A percentile compares a stretch with the other conserved stretches of the same genome.
phyloP scores from a whole-genome alignment of 805 yeast genomes.

The Saccharomycopsis synnaedendra region DNA sequence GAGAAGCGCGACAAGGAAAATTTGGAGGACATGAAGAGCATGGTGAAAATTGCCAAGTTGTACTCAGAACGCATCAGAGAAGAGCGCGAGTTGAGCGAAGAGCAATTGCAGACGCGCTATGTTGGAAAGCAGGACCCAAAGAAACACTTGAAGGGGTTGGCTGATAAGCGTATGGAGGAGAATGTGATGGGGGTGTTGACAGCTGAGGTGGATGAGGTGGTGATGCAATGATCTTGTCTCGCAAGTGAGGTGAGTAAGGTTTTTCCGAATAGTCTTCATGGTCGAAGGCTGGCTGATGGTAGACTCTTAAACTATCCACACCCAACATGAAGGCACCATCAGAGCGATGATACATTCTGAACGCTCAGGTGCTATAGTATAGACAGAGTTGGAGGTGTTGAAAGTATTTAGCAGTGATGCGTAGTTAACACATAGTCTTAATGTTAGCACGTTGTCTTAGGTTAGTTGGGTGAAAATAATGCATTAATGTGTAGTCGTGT shows the following conservation, averaged over 20 bases:
- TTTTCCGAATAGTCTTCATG: background rate
- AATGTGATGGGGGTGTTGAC: conserved; percentile 82
- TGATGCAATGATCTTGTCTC: conserved; percentile 46
- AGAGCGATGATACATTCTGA: too few relatives aligned
- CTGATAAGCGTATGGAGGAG: conserved; percentile 77
- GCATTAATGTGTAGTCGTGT: background rate
- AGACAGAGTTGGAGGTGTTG: too few relatives aligned
- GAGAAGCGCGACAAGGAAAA: conserved; percentile 67
- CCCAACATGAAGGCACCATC: too few relatives aligned
- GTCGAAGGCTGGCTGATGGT: too few relatives aligned
- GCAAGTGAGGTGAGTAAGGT: background rate
- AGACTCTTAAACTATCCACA: too few relatives aligned
- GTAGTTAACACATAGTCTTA: too few relatives aligned
- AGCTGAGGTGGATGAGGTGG: conserved; percentile 81
- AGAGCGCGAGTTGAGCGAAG: conserved; percentile 80
- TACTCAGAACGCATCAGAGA: conserved; percentile 87
- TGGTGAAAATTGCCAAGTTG: conserved; percentile 84
- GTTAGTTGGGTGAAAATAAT: background rate
- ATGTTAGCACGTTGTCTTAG: too few relatives aligned
- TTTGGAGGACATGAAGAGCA: conserved; percentile 54
- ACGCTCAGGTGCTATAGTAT: too few relatives aligned
- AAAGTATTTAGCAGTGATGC: too few relatives aligned
- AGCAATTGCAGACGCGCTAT: conserved; percentile 86
- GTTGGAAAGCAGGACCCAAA: conserved; percentile 99
- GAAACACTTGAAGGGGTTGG: conserved; percentile 87